These are phyloP conservation scores for Botrytis hyacinthi DNA, from an alignment of 2,329 filamentous ascomycete species.

Conservation along the genomic window DNA sequence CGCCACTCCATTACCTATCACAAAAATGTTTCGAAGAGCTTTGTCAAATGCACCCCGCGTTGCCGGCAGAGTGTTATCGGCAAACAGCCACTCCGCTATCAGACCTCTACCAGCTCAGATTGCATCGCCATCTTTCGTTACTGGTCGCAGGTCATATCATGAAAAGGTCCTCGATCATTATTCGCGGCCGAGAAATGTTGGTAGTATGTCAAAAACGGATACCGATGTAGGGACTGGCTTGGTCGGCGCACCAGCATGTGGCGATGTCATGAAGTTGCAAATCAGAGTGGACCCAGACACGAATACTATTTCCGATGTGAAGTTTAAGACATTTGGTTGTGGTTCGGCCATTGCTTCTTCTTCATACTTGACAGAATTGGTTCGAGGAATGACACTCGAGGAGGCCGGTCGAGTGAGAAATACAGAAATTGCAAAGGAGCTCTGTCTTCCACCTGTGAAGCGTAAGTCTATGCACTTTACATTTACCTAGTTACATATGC, in stretches of 20 bases:
- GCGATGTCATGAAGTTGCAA: slow-evolving; percentile 92
- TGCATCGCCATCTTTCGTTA: slow-evolving; percentile 30
- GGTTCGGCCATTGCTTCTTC: slow-evolving; percentile 92
- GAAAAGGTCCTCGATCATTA: slow-evolving; percentile 72
- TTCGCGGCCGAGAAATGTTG: slow-evolving; percentile 74
- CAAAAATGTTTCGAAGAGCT: slow-evolving; percentile 37
- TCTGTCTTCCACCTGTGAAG: slow-evolving; percentile 86
- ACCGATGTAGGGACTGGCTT: slow-evolving; percentile 85
- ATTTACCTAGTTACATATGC: slow-evolving; percentile 20
- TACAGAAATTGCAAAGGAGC: slow-evolving; percentile 96
- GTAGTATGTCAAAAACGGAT: slow-evolving; percentile 76
- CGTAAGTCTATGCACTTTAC: slow-evolving; percentile 52
- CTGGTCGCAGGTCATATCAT: slow-evolving; percentile 38
- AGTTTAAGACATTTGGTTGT: slow-evolving; percentile 98
- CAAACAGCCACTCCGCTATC: slow-evolving; percentile 30
- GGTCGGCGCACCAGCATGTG: slow-evolving; percentile 85
- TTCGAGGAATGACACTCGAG: slow-evolving; percentile 93
- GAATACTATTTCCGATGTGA: slow-evolving; percentile 88
- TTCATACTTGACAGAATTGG: slow-evolving; percentile 90
- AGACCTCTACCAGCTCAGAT: slow-evolving; percentile 29
- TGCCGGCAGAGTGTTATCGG: slow-evolving; percentile 35
- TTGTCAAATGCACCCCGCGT: slow-evolving; percentile 34
- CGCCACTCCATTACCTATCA: neutral
- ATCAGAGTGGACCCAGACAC: slow-evolving; percentile 86
- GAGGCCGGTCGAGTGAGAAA: slow-evolving; percentile 92